Percentiles rank a stretch among this genome's conserved stretches.
Evolutionary conservation across 495 filamentous ascomycete species (phyloP).

Genomic region (Aspergillus taichungensis): DNA sequence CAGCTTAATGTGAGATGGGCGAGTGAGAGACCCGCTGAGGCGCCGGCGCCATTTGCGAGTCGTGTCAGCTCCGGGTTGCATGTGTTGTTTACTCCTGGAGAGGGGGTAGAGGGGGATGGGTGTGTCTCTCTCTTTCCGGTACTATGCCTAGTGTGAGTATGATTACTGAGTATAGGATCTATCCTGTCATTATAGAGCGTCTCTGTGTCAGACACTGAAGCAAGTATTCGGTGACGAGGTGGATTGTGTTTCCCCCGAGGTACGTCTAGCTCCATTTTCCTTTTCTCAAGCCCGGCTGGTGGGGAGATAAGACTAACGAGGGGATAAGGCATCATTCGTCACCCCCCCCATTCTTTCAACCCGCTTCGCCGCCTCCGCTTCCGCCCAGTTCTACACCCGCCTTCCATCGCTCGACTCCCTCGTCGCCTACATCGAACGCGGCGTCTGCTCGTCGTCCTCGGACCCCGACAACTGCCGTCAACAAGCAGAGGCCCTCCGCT

Average conservation of each 20-base stretch:
- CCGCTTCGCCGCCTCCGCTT: conserved; percentile 55
- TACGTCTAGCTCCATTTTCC: conserved; percentile 14
- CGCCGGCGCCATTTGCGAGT: conserved; percentile 61
- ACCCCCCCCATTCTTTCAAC: conserved; percentile 50
- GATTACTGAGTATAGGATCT: conserved; percentile 7
- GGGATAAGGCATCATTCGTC: conserved; percentile 56
- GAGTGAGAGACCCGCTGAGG: conserved; percentile 43
- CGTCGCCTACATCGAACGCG: conserved; percentile 45
- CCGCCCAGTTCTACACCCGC: conserved; percentile 59
- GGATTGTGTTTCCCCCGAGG: conserved; percentile 43
- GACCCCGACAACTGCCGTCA: conserved; percentile 28
- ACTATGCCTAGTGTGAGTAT: neutral
- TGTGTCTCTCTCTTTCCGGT: conserved; percentile 11
- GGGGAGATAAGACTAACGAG: neutral
- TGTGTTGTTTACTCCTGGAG: conserved; percentile 61
- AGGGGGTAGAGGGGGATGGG: conserved; percentile 30
- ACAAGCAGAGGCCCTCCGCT: conserved; percentile 26
- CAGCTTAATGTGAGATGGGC: conserved; percentile 80
- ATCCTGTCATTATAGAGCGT: conserved; percentile 27
- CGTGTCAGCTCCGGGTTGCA: conserved; percentile 75
- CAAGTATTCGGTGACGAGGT: conserved; percentile 50
- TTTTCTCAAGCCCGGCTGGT: conserved; percentile 1
- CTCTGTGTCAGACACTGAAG: conserved; percentile 53
- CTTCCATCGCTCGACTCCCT: conserved; percentile 50
- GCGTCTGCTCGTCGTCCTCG: conserved; percentile 40